Base-by-base conservation (phyloP, 495 filamentous ascomycete species). In the Penicillium argentinense region DNA sequence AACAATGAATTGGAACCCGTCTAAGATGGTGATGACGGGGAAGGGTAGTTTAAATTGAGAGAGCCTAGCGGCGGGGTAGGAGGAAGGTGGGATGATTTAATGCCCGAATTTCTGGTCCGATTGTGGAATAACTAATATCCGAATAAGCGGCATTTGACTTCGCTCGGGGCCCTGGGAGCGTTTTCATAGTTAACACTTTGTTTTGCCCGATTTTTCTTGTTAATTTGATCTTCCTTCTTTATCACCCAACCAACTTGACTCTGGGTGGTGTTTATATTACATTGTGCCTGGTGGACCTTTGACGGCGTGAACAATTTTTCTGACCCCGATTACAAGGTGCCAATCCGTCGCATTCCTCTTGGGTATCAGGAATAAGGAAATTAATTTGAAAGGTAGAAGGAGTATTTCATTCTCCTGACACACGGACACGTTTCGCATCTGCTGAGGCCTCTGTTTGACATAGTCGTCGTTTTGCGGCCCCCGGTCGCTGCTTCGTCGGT, bases 401-500 rank as follows among this genome's bases (percentile, higher is more conserved):
- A 11, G 16, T 11, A 34, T 2, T 34, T 19, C 32, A 3, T 19
- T 18, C 6, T 6, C 32, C 18, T 3, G 27, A 24, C 11, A 54
- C 33, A 11, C 47, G 34, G 34, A 41, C 19, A 51, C 46, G 47
- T 45, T 54, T 51, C 33, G 24, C 2, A 42, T 51, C 19, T 41
- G 14, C 43, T 33, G n/a, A n/a, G n/a, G 17, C 11, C 46, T 51
- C 51, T 9, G 17, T 3, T 44, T n/a, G 39, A 45, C 8, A 36
- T 41, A 51, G 39, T 38, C 18, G 50, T 58, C 46, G 33, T 34
- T 58, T 51, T 48, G 24, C 19, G 11, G 42, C 13, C 1, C 38
- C 2, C 3, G 26, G 18, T 46, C 27, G 56, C 36, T 49, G 22
- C 17, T 4, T 2, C 43, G 23, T 8, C 18, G 44, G 45, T 42